These are phyloP conservation scores for Allantophomopsis lycopodina DNA, from an alignment of 2,329 filamentous ascomycete genomes.

Conservation along the genomic window DNA sequence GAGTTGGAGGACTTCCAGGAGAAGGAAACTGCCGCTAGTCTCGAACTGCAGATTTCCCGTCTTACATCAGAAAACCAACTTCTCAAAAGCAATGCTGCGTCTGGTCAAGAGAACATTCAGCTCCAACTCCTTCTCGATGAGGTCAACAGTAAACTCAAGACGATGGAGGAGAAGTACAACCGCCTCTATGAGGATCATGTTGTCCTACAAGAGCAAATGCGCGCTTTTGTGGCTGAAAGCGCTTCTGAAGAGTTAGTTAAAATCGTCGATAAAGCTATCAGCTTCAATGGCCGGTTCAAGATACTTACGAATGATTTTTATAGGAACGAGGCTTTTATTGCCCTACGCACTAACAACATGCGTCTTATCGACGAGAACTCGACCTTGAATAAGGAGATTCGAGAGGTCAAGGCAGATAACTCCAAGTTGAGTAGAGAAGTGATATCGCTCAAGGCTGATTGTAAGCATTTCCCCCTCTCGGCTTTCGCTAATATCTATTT, in stretches of 20 bases:
- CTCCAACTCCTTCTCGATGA: constrained; percentile 43
- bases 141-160: constrained; percentile 32
- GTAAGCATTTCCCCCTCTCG: constrained; percentile 20
- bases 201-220: constrained; percentile 41
- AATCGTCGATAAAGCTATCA: constrained; percentile 19
- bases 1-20: constrained; percentile 38
- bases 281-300: constrained; percentile 15
- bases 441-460: constrained; percentile 34
- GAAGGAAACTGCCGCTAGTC: constrained; percentile 25
- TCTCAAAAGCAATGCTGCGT: constrained; percentile 37
- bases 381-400: constrained; percentile 29
- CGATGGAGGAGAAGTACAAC: constrained; percentile 39
- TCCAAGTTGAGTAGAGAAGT: constrained; percentile 42
- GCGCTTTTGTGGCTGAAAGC: constrained; percentile 35
- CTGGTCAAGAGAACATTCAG: constrained; percentile 36
- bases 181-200: constrained; percentile 44
- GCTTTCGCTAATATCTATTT: not conserved
- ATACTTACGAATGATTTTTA: constrained; percentile 31
- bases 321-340: constrained; percentile 37
- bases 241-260: constrained; percentile 41
- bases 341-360: constrained; percentile 33
- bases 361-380: constrained; percentile 32
- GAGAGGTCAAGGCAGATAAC: constrained; percentile 26
- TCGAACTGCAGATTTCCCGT: constrained; percentile 38
- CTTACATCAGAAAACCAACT: constrained; percentile 48